Conservation (phyloP, 2,329 filamentous ascomycete species). For the Talaromyces sp. region DNA sequence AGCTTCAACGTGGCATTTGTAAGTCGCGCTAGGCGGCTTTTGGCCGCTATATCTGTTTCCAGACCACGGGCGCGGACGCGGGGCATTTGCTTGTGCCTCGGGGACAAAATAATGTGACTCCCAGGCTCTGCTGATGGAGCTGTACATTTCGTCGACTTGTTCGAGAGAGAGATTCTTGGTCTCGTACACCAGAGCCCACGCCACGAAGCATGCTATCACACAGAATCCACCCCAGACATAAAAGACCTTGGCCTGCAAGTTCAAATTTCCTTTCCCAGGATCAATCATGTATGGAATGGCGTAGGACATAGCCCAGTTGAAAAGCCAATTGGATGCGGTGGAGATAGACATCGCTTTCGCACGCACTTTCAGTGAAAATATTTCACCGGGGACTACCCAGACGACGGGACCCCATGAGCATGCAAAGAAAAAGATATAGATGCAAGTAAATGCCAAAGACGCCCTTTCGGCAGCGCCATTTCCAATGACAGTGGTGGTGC, state of each 20-base stretch:
- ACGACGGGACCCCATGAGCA: conserved; percentile 36
- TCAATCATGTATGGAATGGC: conserved; percentile 75
- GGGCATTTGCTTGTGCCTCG: background rate
- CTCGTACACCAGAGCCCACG: conserved; percentile 75
- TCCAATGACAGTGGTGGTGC: conserved; percentile 30
- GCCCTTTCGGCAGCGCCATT: conserved; percentile 33
- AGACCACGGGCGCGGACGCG: background rate
- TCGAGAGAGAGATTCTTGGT: conserved; percentile 80
- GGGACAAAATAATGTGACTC: conserved; percentile 46
- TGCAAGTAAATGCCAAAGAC: conserved; percentile 39
- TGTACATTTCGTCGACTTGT: conserved; percentile 74
- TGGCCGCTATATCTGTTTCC: background rate
- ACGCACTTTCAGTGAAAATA: conserved; percentile 44
- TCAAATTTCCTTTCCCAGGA: conserved; percentile 58
- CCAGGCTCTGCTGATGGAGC: conserved; percentile 55
- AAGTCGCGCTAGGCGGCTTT: background rate
- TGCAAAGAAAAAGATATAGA: conserved; percentile 46
- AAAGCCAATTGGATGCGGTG: conserved; percentile 51
- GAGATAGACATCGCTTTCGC: conserved; percentile 47
- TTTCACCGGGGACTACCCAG: conserved; percentile 44
- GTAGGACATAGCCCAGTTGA: conserved; percentile 76
- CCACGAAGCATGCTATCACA: conserved; percentile 44
- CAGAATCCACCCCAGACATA: conserved; percentile 56
- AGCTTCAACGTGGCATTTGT: background rate
- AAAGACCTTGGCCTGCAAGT: conserved; percentile 56